Evolutionary conservation across 805 yeast genomes (phyloP).

Genomic region (Metschnikowia noctiluminum): DNA sequence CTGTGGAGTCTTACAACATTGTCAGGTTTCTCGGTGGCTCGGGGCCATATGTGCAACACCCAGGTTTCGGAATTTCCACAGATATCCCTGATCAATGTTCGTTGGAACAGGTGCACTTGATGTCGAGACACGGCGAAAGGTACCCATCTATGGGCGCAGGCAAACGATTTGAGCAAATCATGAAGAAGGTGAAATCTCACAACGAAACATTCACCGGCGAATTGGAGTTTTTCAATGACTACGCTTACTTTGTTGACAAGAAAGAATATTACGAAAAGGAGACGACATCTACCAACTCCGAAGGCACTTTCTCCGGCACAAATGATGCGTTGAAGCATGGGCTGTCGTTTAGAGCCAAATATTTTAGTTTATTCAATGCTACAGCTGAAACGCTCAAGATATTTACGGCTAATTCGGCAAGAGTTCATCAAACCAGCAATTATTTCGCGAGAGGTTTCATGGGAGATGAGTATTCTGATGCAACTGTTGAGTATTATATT

Average conservation of each 20-base stretch:
- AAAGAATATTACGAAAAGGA: slow-evolving; percentile 45
- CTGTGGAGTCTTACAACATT: slow-evolving; percentile 44
- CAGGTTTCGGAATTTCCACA: slow-evolving; percentile 51
- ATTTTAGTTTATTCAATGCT: slow-evolving; percentile 43
- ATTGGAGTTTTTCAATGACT: slow-evolving; percentile 50
- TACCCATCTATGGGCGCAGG: slow-evolving; percentile 43
- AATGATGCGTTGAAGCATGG: slow-evolving; percentile 50
- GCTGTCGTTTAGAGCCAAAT: slow-evolving; percentile 42
- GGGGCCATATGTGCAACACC: slow-evolving; percentile 52
- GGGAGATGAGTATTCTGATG: slow-evolving; percentile 37
- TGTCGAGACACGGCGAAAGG: slow-evolving; percentile 80
- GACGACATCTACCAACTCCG: slow-evolving; percentile 42
- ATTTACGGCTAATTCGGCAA: slow-evolving; percentile 53
- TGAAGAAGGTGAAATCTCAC: slow-evolving; percentile 25
- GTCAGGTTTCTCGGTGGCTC: slow-evolving; percentile 50
- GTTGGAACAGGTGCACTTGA: slow-evolving; percentile 64
- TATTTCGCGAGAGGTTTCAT: slow-evolving; percentile 60
- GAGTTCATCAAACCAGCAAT: slow-evolving; percentile 54
- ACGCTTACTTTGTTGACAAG: slow-evolving; percentile 46
- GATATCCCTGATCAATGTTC: slow-evolving; percentile 48
- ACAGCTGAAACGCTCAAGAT: slow-evolving; percentile 39
- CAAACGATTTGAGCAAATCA: slow-evolving; percentile 23
- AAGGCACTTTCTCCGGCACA: slow-evolving; percentile 52
- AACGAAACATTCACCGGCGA: slow-evolving; percentile 43
- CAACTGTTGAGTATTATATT: slow-evolving; percentile 32